A percentile compares a stretch with the other conserved stretches of the same genome.
These are phyloP conservation scores for Withania somnifera DNA, from an alignment of 305 asterid genomes.

Conservation along the genomic window DNA sequence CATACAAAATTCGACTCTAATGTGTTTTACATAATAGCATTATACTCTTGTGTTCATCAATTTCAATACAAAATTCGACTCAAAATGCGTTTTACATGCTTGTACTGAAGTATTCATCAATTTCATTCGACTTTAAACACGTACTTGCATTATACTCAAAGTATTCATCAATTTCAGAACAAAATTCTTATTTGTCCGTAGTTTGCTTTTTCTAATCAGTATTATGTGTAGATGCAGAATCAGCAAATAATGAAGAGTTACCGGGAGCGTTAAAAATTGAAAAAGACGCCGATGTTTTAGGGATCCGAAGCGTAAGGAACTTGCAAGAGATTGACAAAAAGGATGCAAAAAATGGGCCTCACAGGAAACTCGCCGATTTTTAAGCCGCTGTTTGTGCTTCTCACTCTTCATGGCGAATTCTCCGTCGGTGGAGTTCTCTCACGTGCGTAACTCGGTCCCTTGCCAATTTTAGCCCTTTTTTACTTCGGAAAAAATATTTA, in stretches of 20 bases:
- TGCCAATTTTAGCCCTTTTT: not conserved
- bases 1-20: not conserved
- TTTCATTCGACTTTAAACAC: not conserved
- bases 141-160: not conserved
- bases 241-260: conserved; percentile 22
- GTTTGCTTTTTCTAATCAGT: not conserved
- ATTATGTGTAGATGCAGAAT: not conserved
- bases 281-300: conserved; percentile 35
- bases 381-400: conserved; percentile 13
- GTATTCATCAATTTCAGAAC: not conserved
- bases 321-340: conserved; percentile 21
- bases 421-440: conserved; percentile 27
- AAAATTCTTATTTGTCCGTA: not conserved
- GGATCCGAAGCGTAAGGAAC: conserved; percentile 51
- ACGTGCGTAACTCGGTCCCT: conserved; percentile 1
- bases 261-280: conserved; percentile 20
- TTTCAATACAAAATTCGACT: not conserved
- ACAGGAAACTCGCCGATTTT: conserved; percentile 54
- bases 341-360: conserved; percentile 24
- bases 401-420: not conserved
- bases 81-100: not conserved
- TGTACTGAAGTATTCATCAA: not conserved
- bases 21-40: not conserved
- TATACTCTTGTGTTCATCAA: not conserved
- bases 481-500: not conserved